Evolutionary conservation across 345 rosid species (phyloP).

Genomic region (Sonneratia alba): DNA sequence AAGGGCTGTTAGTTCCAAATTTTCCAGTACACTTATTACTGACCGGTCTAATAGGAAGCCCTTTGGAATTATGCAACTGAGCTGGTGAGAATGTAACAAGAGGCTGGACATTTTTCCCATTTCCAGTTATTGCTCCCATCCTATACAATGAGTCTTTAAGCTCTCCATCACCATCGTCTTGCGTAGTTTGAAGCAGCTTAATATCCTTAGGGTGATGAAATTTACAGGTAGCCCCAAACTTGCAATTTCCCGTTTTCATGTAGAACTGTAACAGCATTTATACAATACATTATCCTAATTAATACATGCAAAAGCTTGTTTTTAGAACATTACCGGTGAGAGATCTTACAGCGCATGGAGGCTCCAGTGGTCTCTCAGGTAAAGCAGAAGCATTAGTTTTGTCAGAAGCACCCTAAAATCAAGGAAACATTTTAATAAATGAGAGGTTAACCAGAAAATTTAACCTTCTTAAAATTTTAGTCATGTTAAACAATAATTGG

Average conservation of each 20-base stretch:
- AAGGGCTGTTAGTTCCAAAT: background rate
- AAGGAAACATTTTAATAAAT: constrained; percentile 7
- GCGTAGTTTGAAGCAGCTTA: constrained; percentile 29
- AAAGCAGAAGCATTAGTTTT: constrained; percentile 29
- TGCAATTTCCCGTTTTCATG: constrained; percentile 84
- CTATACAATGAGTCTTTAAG: constrained; percentile 24
- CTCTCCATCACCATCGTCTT: constrained; percentile 33
- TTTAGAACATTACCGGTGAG: background rate
- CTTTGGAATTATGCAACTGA: constrained; percentile 60
- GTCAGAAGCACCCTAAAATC: constrained; percentile 48
- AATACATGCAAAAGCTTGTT: background rate
- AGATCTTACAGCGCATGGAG: constrained; percentile 69
- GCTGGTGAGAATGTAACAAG: constrained; percentile 40
- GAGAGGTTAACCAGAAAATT: background rate
- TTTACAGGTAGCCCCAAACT: constrained; percentile 84
- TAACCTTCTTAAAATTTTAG: constrained; percentile 6
- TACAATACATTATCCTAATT: constrained; percentile 7
- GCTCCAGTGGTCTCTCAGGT: constrained; percentile 85
- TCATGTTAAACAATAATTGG: constrained; percentile 3
- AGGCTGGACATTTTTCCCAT: constrained; percentile 20
- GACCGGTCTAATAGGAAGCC: constrained; percentile 82
- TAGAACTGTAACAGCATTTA: constrained; percentile 50
- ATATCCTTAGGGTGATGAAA: constrained; percentile 91
- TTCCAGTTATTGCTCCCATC: constrained; percentile 24
- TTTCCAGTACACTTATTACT: background rate